phyloP scores from a whole-genome alignment of 2,329 filamentous ascomycete species.

The Raffaelea arxii region DNA sequence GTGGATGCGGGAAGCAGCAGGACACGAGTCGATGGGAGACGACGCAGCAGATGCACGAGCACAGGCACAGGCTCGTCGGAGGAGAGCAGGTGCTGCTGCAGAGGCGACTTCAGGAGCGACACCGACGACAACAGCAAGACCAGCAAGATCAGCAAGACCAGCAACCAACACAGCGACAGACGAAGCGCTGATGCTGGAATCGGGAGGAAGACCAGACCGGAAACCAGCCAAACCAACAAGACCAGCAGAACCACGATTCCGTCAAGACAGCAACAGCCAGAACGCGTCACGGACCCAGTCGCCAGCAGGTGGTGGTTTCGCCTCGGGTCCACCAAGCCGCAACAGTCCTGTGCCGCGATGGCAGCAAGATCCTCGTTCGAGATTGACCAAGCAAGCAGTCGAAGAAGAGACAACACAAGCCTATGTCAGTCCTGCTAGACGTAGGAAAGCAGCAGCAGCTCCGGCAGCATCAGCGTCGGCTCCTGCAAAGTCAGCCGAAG shows the following conservation, averaged over 20 bases:
- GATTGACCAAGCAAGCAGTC: conserved; percentile 60
- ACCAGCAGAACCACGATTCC: conserved; percentile 21
- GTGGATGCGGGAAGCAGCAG: conserved; percentile 86
- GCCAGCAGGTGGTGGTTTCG: conserved; percentile 23
- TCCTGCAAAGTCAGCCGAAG: conserved; percentile 11
- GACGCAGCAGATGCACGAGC: conserved; percentile 17
- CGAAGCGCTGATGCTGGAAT: conserved; percentile 73
- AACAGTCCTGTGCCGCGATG: conserved; percentile 44
- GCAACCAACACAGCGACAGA: conserved; percentile 49
- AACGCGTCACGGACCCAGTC: conserved; percentile 36
- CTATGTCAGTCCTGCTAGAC: conserved; percentile 78
- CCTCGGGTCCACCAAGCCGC: conserved; percentile 26
- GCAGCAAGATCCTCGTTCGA: conserved; percentile 54
- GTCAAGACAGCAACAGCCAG: conserved; percentile 15
- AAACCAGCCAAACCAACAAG: conserved; percentile 17
- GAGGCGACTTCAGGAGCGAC: background rate
- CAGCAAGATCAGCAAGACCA: too few species aligned
- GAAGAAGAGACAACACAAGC: conserved; percentile 76
- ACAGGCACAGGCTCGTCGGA: too few species aligned
- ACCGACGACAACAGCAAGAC: too few species aligned
- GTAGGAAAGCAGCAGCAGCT: conserved; percentile 49
- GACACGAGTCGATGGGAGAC: conserved; percentile 27
- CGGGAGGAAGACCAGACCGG: conserved; percentile 45
- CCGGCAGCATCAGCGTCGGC: conserved; percentile 11
- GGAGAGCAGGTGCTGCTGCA: background rate